A percentile compares a stretch with the other conserved stretches of the same genome.
These are phyloP conservation scores for Camelina laxa DNA, from an alignment of 345 rosid genomes.

Conservation along the genomic window DNA sequence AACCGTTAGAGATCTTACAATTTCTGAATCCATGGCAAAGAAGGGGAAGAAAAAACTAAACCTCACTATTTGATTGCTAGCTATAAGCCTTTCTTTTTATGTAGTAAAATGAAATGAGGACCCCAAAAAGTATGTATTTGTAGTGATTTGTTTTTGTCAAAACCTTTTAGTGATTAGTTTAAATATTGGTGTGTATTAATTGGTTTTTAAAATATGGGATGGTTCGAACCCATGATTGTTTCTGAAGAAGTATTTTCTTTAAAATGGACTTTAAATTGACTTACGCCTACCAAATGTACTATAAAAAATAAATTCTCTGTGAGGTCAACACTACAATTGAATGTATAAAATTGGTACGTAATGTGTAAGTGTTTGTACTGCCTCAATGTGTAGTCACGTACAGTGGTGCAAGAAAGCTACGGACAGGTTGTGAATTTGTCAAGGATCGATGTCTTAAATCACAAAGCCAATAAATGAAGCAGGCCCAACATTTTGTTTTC, in stretches of 20 bases:
- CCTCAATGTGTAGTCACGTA: slow-evolving; percentile 44
- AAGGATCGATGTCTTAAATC: slow-evolving; percentile 35
- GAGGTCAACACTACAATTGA: slow-evolving; percentile 41
- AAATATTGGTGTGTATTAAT: neutral
- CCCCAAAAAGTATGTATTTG: neutral
- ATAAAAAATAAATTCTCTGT: slow-evolving; percentile 23
- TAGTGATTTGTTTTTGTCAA: slow-evolving; percentile 3
- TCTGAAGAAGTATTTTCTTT: neutral
- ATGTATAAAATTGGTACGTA: slow-evolving; percentile 44
- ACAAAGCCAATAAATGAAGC: slow-evolving; percentile 41
- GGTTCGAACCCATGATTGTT: slow-evolving; percentile 19
- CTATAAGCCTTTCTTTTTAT: neutral
- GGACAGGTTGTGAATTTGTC: slow-evolving; percentile 46
- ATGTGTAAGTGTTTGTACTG: slow-evolving; percentile 40
- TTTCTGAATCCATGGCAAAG: neutral
- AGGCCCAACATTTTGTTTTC: slow-evolving; percentile 43
- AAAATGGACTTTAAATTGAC: slow-evolving; percentile 29
- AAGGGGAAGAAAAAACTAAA: neutral
- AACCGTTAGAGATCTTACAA: slow-evolving; percentile 28
- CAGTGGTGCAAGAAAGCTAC: slow-evolving; percentile 44
- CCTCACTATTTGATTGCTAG: neutral
- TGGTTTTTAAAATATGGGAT: neutral
- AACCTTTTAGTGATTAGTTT: neutral
- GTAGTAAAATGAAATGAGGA: slow-evolving; percentile 14
- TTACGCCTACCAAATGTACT: slow-evolving; percentile 41